Evolutionary conservation across 768 basidiomycete species (phyloP), one percentile per base, ranked within the genome.

Genomic region (Hygrocybe coccinea): DNA sequence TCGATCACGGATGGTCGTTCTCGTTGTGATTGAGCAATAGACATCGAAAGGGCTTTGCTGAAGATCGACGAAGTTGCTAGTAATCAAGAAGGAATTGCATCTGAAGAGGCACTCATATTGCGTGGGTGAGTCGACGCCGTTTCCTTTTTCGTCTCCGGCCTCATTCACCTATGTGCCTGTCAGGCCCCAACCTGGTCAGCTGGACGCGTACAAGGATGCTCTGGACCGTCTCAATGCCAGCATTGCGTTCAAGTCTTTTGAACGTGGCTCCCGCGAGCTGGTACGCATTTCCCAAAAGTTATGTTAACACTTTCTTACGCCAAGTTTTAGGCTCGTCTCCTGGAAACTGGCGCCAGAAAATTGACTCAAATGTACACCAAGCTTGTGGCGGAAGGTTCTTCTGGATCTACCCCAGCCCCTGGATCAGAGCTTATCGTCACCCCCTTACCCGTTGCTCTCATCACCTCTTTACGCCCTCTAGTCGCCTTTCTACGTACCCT

Each of bases 281-380:
- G 86, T 85, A 49, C 29, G 67, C 52, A 19, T 14, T 22, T 33
- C 36, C 15, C 24, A 35, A 6, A 6, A 3, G 15, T 67, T 59
- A 34, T 14, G 24, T 54, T 5, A 14, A 2, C 46, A 49, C 15
- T 45, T 14, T 50, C 36, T 11, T 15, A 10, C 12, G 24, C 37
- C 5, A 15, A 53, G 9, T 49, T 7, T 49, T 58, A 74, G 77
- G 86, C 87, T n/a, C 82, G 86, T 39, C 78, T 92, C 4, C 75
- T 91, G 8, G 89, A 91, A 71, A 88, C 88, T 1, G 90, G 91
- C 7, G 83, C 84, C 5, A 91, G 91, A 74, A 91, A 90, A 64
- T 75, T 92, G 9, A 79, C 84, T 0, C 89, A 90, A 62, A 70
- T 91, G 11, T 92, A 87, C 65, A 93, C 89, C n/a, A 90, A 89